Percentiles rank a stretch among this genome's conserved stretches.
Evolutionary conservation across 78 protist genomes (phyloP).

Genomic region (Salpingoeca rosetta): DNA sequence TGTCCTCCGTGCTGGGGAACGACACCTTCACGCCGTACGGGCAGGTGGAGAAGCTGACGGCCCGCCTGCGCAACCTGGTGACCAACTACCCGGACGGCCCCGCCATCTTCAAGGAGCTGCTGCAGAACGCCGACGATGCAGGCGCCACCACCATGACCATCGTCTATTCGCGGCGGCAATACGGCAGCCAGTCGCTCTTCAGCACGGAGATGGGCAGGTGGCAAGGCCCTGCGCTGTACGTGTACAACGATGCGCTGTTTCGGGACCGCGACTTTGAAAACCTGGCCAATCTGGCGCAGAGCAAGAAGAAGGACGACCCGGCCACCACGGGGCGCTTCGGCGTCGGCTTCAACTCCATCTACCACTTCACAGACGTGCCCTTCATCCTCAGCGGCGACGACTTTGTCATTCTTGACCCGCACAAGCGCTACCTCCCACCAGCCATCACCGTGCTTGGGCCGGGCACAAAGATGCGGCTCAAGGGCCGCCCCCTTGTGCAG

Average conservation of each 20-base stretch:
- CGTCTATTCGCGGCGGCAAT: not conserved
- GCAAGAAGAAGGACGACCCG: not conserved
- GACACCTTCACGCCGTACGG: too few species aligned
- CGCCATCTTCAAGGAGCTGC: too few species aligned
- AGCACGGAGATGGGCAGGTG: not conserved
- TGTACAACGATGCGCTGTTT: conserved; percentile 38
- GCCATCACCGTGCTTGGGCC: not conserved
- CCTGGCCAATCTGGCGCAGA: conserved; percentile 12
- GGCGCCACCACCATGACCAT: not conserved
- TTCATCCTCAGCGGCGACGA: conserved; percentile 4
- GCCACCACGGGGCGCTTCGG: conserved; percentile 38
- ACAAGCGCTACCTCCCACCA: not conserved
- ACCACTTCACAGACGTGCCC: conserved; percentile 49
- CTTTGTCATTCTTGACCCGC: conserved; percentile 47
- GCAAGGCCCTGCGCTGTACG: conserved; percentile 44
- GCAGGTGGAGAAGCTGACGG: too few species aligned
- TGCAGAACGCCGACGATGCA: conserved; percentile 25
- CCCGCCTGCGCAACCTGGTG: too few species aligned
- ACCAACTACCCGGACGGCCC: too few species aligned
- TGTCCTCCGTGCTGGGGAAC: too few species aligned
- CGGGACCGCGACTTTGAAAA: conserved; percentile 12
- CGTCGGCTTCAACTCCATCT: conserved; percentile 54
- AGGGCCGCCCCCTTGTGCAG: too few species aligned
- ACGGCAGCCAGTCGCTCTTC: not conserved
- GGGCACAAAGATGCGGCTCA: not conserved